Conservation (phyloP, 148 eudicot genomes). For the Agrostemma githago region DNA sequence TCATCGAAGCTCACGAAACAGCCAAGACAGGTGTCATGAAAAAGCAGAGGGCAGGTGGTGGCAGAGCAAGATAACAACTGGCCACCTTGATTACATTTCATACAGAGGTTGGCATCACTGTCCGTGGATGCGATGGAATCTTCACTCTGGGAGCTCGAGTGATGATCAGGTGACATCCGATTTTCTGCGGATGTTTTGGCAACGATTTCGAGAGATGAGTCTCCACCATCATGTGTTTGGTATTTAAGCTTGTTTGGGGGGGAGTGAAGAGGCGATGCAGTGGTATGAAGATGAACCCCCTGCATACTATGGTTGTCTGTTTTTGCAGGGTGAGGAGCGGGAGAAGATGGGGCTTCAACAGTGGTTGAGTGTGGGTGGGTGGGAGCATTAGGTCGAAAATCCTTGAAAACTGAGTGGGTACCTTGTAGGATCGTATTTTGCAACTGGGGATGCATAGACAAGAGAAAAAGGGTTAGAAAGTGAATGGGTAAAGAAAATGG, state of each 20-base stretch:
- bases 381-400: conserved; percentile 26
- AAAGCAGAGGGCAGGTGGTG: conserved; percentile 46
- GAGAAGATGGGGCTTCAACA: conserved; percentile 1
- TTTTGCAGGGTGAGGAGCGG: conserved; percentile 10
- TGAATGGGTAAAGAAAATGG: background rate
- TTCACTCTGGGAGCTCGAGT: conserved; percentile 46
- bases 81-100: conserved; percentile 64
- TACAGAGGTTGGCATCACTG: conserved; percentile 45
- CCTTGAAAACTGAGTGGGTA: conserved; percentile 38
- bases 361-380: conserved; percentile 6
- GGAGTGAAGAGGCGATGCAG: conserved; percentile 6
- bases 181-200: background rate
- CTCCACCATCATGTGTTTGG: conserved; percentile 20
- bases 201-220: conserved; percentile 5
- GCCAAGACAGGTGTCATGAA: conserved; percentile 70
- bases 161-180: conserved; percentile 22
- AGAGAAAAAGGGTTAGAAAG: conserved; percentile 1
- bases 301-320: conserved; percentile 22
- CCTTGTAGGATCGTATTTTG: conserved; percentile 49
- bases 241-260: conserved; percentile 41
- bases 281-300: background rate
- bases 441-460: conserved; percentile 37
- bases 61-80: conserved; percentile 53
- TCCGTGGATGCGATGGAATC: conserved; percentile 38
- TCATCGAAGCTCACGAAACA: conserved; percentile 43